A percentile compares a stretch with the other conserved stretches of the same genome.
These are phyloP conservation scores for Arthrobotrys sphaeroides DNA, from an alignment of 2,329 filamentous ascomycete species.

Conservation along the genomic window DNA sequence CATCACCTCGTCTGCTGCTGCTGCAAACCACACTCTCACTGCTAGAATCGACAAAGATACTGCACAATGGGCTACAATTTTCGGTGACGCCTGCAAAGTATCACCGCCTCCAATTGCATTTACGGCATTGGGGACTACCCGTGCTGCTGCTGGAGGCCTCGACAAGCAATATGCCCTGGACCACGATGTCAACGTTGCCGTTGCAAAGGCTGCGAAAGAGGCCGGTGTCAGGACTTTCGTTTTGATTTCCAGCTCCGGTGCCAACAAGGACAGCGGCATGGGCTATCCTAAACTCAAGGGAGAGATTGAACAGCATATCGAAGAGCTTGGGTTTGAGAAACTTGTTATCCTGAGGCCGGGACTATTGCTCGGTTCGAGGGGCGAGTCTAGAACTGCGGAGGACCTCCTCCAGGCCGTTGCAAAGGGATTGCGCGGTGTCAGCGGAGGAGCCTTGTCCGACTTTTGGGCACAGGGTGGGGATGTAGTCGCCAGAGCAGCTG, in stretches of 20 bases:
- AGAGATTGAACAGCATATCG: slow-evolving; percentile 82
- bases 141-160: slow-evolving; percentile 76
- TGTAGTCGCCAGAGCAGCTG: slow-evolving; percentile 75
- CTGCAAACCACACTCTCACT: slow-evolving; percentile 66
- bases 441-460: slow-evolving; percentile 69
- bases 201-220: slow-evolving; percentile 77
- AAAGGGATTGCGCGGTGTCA: slow-evolving; percentile 67
- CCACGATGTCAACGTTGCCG: slow-evolving; percentile 81
- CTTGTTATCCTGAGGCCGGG: slow-evolving; percentile 79
- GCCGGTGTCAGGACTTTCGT: slow-evolving; percentile 79
- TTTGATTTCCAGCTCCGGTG: slow-evolving; percentile 72
- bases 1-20: slow-evolving; percentile 55
- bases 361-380: slow-evolving; percentile 76
- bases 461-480: slow-evolving; percentile 76
- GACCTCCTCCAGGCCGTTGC: slow-evolving; percentile 68
- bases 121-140: slow-evolving; percentile 82
- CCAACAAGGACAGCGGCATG: slow-evolving; percentile 67
- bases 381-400: slow-evolving; percentile 70
- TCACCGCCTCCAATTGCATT: slow-evolving; percentile 75
- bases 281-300: slow-evolving; percentile 79
- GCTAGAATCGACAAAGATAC: slow-evolving; percentile 65
- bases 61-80: slow-evolving; percentile 71
- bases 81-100: slow-evolving; percentile 54
- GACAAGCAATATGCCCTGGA: slow-evolving; percentile 87
- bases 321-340: slow-evolving; percentile 77